Percentiles rank a stretch among this genome's conserved stretches.
Evolutionary conservation across 345 rosid genomes (phyloP).

Genomic region (Pistacia atlantica): DNA sequence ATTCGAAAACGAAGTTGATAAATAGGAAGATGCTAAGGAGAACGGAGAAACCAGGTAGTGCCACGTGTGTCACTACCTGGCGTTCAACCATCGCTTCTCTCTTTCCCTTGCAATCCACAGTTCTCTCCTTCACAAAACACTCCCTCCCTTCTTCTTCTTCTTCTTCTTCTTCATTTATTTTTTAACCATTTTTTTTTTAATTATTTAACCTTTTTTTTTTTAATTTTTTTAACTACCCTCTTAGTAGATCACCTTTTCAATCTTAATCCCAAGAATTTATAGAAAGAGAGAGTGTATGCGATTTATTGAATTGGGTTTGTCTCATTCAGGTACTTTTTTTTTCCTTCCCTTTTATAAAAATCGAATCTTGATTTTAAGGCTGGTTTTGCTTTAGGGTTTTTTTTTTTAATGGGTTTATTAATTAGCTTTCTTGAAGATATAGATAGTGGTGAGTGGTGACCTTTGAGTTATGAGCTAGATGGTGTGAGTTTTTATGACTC

Average conservation of each 20-base stretch:
- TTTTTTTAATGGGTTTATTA: not conserved
- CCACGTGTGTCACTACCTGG: constrained; percentile 82
- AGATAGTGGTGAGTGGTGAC: too few species aligned
- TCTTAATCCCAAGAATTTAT: not conserved
- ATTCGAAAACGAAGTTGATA: constrained; percentile 18
- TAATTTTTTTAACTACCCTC: not conserved
- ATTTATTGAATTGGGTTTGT: not conserved
- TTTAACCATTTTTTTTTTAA: too few species aligned
- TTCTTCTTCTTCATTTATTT: not conserved
- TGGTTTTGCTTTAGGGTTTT: constrained; percentile 12
- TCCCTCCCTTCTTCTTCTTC: not conserved
- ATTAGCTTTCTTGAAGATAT: too few species aligned
- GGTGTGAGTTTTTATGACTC: constrained; percentile 27
- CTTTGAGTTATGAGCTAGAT: constrained; percentile 15
- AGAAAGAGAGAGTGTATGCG: not conserved
- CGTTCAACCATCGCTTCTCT: constrained; percentile 52
- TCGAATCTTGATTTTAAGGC: constrained; percentile 3
- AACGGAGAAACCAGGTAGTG: constrained; percentile 34
- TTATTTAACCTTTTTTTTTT: too few species aligned
- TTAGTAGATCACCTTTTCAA: not conserved
- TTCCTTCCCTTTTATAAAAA: not conserved
- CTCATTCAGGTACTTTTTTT: not conserved
- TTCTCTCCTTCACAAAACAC: not conserved
- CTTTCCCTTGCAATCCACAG: constrained; percentile 5
- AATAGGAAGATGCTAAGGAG: constrained; percentile 25